Evolutionary conservation across 768 basidiomycete species (phyloP).

Genomic region (Boletus barrowsii): DNA sequence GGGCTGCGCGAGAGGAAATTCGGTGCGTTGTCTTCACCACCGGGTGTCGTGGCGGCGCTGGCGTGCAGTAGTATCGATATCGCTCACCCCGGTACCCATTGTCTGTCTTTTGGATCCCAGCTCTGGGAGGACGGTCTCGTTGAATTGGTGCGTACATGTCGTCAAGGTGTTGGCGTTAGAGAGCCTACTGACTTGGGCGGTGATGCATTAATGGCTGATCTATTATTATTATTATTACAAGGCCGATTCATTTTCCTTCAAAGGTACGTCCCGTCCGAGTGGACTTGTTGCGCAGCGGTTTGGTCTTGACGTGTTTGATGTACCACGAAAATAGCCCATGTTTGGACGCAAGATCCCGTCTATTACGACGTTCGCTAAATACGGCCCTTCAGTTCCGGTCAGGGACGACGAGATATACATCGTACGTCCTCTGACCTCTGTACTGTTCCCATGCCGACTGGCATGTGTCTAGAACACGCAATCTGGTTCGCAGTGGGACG

Average conservation of each 20-base stretch:
- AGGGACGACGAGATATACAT: slow-evolving; percentile 56
- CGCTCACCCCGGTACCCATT: background rate
- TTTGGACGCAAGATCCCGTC: slow-evolving; percentile 55
- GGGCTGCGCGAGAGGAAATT: slow-evolving; percentile 56
- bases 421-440: slow-evolving; percentile 29
- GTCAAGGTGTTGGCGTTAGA: background rate
- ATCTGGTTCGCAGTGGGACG: slow-evolving; percentile 71
- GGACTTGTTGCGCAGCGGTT: no score
- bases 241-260: slow-evolving; percentile 67
- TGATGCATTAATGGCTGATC: background rate
- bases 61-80: no score
- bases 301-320: background rate
- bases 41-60: no score
- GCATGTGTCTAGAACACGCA: slow-evolving; percentile 54
- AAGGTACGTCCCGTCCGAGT: slow-evolving; percentile 39
- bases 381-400: slow-evolving; percentile 12
- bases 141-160: slow-evolving; percentile 53
- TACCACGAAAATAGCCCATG: slow-evolving; percentile 42
- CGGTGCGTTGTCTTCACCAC: slow-evolving; percentile 35
- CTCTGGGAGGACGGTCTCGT: slow-evolving; percentile 50
- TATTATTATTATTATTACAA: slow-evolving; percentile 22
- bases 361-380: slow-evolving; percentile 38
- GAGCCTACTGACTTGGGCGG: background rate
- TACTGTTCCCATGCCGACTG: background rate
- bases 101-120: slow-evolving; percentile 24